Percentiles rank a stretch among this genome's conserved stretches.
Conservation (phyloP, 352 stramenopile genomes). For the Phytophthora constricta region DNA sequence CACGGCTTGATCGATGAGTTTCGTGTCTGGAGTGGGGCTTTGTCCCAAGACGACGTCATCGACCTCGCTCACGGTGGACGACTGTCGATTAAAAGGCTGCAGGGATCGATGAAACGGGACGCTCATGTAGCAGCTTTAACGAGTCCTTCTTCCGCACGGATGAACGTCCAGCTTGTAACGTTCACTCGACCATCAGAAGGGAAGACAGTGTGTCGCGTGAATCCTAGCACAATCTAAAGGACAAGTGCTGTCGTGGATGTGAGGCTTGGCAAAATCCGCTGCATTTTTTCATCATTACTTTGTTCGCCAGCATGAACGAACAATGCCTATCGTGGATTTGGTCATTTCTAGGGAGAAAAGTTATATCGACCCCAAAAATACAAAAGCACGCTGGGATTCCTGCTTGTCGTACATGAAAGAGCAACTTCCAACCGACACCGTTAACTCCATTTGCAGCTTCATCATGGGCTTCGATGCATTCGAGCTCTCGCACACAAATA, state of each 20-base stretch:
- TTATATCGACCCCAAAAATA: too few species aligned
- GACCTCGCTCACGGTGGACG: conserved; percentile 10
- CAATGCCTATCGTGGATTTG: too few species aligned
- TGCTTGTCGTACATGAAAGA: too few species aligned
- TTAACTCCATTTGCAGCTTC: conserved; percentile 22
- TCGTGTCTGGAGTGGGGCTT: conserved; percentile 27
- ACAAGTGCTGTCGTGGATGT: too few species aligned
- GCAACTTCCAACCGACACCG: conserved; percentile 13
- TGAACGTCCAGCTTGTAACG: conserved; percentile 7
- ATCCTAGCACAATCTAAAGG: too few species aligned
- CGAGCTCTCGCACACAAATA: conserved; percentile 23
- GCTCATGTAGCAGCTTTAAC: not conserved
- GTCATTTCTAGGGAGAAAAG: too few species aligned
- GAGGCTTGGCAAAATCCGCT: too few species aligned
- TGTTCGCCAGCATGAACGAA: too few species aligned
- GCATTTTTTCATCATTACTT: too few species aligned
- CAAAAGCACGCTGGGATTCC: too few species aligned
- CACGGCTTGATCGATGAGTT: conserved; percentile 45
- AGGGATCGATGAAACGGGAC: conserved; percentile 7
- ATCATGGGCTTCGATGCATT: conserved; percentile 36
- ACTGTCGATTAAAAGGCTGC: not conserved
- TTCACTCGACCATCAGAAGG: conserved; percentile 10
- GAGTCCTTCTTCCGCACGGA: conserved; percentile 1
- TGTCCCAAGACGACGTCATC: conserved; percentile 1
- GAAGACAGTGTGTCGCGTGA: not conserved